These are phyloP conservation scores for Trichomonas tenax DNA, from an alignment of 208 protist species.

Conservation along the genomic window DNA sequence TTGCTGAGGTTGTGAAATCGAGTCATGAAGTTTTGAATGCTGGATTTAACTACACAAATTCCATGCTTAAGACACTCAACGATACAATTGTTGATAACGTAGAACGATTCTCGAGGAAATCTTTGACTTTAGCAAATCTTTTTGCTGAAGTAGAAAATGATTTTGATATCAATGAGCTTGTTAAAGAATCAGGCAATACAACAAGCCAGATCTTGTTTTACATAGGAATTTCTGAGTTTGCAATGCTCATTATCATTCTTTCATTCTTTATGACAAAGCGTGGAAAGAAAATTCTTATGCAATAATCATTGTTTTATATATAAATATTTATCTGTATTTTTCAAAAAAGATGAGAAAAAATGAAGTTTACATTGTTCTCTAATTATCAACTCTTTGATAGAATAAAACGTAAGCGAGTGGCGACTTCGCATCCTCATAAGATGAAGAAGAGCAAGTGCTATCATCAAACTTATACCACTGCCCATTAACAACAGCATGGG, in stretches of 20 bases:
- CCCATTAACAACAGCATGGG: background rate
- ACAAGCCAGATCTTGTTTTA: background rate
- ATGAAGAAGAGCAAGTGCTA: too few relatives aligned
- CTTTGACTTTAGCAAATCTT: background rate
- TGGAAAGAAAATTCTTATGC: background rate
- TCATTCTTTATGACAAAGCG: background rate
- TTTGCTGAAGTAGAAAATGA: background rate
- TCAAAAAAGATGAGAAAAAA: too few relatives aligned
- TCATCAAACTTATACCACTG: slow-evolving; percentile 15
- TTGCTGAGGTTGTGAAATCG: background rate
- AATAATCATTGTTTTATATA: too few relatives aligned
- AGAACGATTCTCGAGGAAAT: background rate
- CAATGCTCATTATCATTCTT: background rate
- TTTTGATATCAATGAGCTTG: background rate
- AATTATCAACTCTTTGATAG: background rate
- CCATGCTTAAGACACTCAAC: background rate
- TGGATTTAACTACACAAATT: background rate
- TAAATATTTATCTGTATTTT: too few relatives aligned
- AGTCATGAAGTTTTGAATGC: background rate
- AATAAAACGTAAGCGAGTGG: background rate
- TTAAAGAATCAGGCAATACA: background rate
- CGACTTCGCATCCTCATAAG: background rate
- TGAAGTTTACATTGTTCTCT: too few relatives aligned
- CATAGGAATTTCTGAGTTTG: background rate
- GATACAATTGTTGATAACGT: background rate